Base-by-base conservation (phyloP, 306 rosid species). In the Heteromeles arbutifolia region DNA sequence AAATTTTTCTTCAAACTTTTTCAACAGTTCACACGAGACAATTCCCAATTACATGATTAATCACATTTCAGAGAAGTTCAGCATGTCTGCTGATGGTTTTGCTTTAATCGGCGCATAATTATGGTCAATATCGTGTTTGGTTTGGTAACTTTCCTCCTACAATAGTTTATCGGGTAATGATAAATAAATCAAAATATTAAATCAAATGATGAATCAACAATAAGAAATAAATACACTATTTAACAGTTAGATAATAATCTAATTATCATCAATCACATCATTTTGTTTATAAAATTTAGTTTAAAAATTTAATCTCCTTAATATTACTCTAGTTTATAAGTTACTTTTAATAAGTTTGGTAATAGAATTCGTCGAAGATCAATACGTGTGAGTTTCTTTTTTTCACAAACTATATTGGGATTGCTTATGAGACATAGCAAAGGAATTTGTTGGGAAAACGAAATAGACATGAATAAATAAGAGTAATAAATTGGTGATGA, bases 231-330 rank as follows among this genome's bases (percentile, higher is more conserved):
- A 1, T 2, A 13, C 2, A 6, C 1, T 45, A 4, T 0, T 45
- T 18, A 45, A 4, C 2, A 0, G 6, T 13, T 45, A 12, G 2
- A 45, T 1, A 45, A 45, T 13, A 45, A 45, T 45, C 0, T 0
- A 45, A 45, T 45, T 0, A 45, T 45, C 2, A 45, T 13, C 18
- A 13, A 44, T 0, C 2, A 45, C 0, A 15, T 45, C 0, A 45
- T 45, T 13, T 45, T 1, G 0, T 45, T 45, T 45, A 1, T 2
- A 45, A 45, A 44, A 45, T 4, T 45, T 45, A 0, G 0, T 44
- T 11, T 32, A 31, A 31, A 31, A 31, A 0, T 31, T 31, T 31
- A 5, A 0, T 32, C 37, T 32, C 0, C 0, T 0, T 37, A 37
- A 7, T 0, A 2, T 7, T 7, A 37, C 2, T 7, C 9, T 34